Conservation (phyloP, 192 early-diverging fungal genomes). For the Rhizophagus clarus region DNA sequence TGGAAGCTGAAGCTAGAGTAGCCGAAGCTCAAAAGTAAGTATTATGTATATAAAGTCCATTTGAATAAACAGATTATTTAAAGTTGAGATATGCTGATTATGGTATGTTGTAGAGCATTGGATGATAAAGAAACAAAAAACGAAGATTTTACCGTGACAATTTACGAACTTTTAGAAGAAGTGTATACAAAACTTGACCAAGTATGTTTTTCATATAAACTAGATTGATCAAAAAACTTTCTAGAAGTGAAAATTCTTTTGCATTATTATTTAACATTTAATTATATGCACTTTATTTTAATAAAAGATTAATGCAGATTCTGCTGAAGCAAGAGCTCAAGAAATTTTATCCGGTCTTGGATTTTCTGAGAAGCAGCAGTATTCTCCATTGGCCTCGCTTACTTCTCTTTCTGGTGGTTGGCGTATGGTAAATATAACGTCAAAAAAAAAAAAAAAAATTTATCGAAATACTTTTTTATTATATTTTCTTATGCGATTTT, state of each 20-base stretch:
- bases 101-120: background rate
- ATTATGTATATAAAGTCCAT: constrained; percentile 35
- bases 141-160: constrained; percentile 43
- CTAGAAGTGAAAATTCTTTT: too few species aligned
- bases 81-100: background rate
- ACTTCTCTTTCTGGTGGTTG: constrained; percentile 80
- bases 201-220: background rate
- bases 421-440: constrained; percentile 58
- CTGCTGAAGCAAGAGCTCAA: constrained; percentile 66
- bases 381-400: constrained; percentile 62
- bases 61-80: background rate
- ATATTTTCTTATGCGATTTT: background rate
- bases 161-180: constrained; percentile 57
- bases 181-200: constrained; percentile 61
- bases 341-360: constrained; percentile 77
- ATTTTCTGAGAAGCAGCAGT: constrained; percentile 63
- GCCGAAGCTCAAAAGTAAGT: constrained; percentile 39
- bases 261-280: background rate
- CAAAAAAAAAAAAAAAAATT: background rate
- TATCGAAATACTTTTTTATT: background rate
- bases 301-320: constrained; percentile 56
- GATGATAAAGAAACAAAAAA: constrained; percentile 19
- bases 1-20: constrained; percentile 44
- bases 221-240: too few species aligned
- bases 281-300: background rate